Evolutionary conservation across 1,284 basidiomycete genomes (phyloP), one percentile per base, ranked within the genome.

Genomic region (Tilletia horrida): DNA sequence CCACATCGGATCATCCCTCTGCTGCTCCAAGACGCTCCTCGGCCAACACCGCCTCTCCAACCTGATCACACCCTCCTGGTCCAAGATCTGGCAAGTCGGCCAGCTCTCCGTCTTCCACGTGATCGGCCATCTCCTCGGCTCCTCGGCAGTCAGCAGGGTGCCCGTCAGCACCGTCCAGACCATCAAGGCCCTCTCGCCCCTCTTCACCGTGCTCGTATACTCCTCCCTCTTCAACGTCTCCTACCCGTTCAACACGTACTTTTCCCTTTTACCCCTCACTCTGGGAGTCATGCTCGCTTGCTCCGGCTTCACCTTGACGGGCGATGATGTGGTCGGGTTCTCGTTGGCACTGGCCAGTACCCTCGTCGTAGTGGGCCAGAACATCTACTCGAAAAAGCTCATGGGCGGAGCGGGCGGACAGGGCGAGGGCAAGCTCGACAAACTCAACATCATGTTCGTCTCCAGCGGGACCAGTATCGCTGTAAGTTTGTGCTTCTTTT

Each of bases 321-420:
- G 90, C 57, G 95, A 94, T 82, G 83, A 87, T 6, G 70, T 66
- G 62, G 31, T 71, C 31, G 69, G 69, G 14, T 50, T 71, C 35
- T 25, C 43, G 27, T 18, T 48, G 2, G 64, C 67, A 16, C 65
- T 72, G 9, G 66, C 62, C 7, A 66, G 92, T 16, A 94, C 94
- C 27, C 83, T 97, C 69, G 88, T 99, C 73, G 97, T 98, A 81
- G 96, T 99, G 63, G 92, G 91, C 69, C 94, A 94, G 73, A 98
- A 98, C 84, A 97, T 99, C 77, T 97, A 95, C 83, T 96, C 95
- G 87, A 99, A 99, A 84, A 97, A 97, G 85, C 89, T 98, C 69
- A 90, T 99, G 86, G 93, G 93, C 6, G 76, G 80, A 62, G 77
- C 79, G 29, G 66, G 55, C 3, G 44, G 61, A 25, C 66, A 62